A percentile compares a stretch with the other conserved stretches of the same genome.
These are phyloP conservation scores for Bimuria novae-zelandiae DNA, from an alignment of 2,329 filamentous ascomycete species.

Conservation along the genomic window DNA sequence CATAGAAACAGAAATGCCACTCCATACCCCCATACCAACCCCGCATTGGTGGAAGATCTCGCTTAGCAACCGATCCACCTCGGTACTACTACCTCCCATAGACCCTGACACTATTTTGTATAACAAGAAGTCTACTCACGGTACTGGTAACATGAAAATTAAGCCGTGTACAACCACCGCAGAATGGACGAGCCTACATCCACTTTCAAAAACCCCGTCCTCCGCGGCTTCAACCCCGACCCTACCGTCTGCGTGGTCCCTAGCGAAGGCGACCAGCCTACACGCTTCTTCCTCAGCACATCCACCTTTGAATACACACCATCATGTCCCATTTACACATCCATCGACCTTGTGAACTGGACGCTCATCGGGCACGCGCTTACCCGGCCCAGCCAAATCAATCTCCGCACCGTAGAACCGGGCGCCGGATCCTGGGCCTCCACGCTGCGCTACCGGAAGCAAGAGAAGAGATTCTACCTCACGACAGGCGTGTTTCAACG, in stretches of 20 bases:
- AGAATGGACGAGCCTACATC: background rate
- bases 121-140: too few relatives aligned
- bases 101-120: background rate
- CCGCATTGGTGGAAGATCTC: constrained; percentile 4
- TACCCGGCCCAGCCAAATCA: constrained; percentile 45
- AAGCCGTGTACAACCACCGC: constrained; percentile 4
- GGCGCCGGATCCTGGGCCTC: constrained; percentile 29
- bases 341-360: constrained; percentile 44
- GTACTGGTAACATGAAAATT: background rate
- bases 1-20: too few relatives aligned
- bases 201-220: constrained; percentile 48
- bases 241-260: constrained; percentile 51
- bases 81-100: background rate
- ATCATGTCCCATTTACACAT: constrained; percentile 57
- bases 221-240: constrained; percentile 57
- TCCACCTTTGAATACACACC: constrained; percentile 60
- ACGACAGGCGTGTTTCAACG: constrained; percentile 32
- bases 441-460: constrained; percentile 39
- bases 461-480: constrained; percentile 22
- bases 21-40: background rate
- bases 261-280: constrained; percentile 11
- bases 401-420: constrained; percentile 31
- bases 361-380: constrained; percentile 45
- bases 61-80: background rate
- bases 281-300: constrained; percentile 55